A percentile compares a stretch with the other conserved stretches of the same genome.
These are phyloP conservation scores for Lanzia echinophila DNA, from an alignment of 2,329 filamentous ascomycete genomes.

Conservation along the genomic window DNA sequence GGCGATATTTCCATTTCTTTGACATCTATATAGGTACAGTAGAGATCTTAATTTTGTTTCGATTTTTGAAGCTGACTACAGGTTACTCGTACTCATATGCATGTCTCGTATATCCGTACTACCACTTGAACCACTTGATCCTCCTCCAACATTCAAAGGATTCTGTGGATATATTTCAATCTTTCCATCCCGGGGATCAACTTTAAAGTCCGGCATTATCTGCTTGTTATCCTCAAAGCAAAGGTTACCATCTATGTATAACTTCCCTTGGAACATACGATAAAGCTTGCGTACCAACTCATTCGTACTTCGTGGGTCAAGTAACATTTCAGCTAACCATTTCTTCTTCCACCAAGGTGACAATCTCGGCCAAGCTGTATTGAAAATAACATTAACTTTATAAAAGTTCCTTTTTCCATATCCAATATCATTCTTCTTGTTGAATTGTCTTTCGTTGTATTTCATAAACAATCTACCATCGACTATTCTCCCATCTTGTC, in stretches of 20 bases:
- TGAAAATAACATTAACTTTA: constrained; percentile 13
- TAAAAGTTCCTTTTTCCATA: not conserved
- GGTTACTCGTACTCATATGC: too few relatives aligned
- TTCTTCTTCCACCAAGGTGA: constrained; percentile 28
- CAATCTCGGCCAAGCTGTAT: constrained; percentile 27
- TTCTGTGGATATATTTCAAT: not conserved
- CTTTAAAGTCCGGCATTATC: constrained; percentile 4
- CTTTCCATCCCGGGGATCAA: constrained; percentile 26
- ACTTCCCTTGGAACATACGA: constrained; percentile 18
- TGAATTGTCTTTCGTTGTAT: too few relatives aligned
- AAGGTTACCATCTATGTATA: constrained; percentile 22
- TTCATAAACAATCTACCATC: constrained; percentile 25
- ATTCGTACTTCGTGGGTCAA: constrained; percentile 23
- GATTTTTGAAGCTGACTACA: too few relatives aligned
- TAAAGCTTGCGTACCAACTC: constrained; percentile 19
- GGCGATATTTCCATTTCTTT: too few relatives aligned
- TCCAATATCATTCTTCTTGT: constrained; percentile 5
- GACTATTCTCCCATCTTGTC: constrained; percentile 18
- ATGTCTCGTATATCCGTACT: too few relatives aligned
- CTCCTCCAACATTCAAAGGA: too few relatives aligned
- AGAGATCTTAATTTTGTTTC: too few relatives aligned
- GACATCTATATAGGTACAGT: too few relatives aligned
- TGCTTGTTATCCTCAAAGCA: constrained; percentile 16
- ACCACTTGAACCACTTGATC: too few relatives aligned
- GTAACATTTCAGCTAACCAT: constrained; percentile 26